A percentile compares a stretch with the other conserved stretches of the same genome.
Conservation (phyloP, 129 eudicot genomes). For the Lonicera japonica region DNA sequence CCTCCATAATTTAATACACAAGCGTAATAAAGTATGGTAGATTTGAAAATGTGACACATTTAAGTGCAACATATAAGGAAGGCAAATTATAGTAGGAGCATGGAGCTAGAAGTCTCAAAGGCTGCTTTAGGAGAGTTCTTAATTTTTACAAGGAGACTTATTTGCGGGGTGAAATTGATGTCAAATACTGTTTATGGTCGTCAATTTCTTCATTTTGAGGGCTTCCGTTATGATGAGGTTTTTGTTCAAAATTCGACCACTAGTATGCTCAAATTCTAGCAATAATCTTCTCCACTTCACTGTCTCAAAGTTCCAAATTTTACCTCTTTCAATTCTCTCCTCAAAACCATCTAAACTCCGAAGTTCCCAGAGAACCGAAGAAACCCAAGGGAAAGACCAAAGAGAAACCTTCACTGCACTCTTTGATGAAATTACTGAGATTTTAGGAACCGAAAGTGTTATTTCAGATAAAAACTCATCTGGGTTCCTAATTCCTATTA, state of each 20-base stretch:
- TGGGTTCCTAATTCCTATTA: conserved; percentile 17
- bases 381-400: conserved; percentile 5
- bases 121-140: no score
- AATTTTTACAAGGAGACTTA: no score
- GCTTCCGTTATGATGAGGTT: conserved; percentile 31
- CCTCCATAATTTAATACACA: no score
- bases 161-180: no score
- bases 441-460: conserved; percentile 48
- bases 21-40: no score
- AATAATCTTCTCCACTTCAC: conserved; percentile 11
- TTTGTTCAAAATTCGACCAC: conserved; percentile 25
- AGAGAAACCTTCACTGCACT: conserved; percentile 29
- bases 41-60: no score
- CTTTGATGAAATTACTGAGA: conserved; percentile 57
- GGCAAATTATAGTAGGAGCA: no score
- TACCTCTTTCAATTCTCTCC: conserved; percentile 14
- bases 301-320: conserved; percentile 21
- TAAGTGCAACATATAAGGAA: no score
- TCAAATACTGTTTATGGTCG: no score
- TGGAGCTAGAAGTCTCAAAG: no score
- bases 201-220: no score
- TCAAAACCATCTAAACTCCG: conserved; percentile 19
- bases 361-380: conserved; percentile 23
- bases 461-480: conserved; percentile 3
- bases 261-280: conserved; percentile 14